These are phyloP conservation scores for Fimicolochytrium jonesii DNA, from an alignment of 192 early-diverging fungal species.

Conservation along the genomic window DNA sequence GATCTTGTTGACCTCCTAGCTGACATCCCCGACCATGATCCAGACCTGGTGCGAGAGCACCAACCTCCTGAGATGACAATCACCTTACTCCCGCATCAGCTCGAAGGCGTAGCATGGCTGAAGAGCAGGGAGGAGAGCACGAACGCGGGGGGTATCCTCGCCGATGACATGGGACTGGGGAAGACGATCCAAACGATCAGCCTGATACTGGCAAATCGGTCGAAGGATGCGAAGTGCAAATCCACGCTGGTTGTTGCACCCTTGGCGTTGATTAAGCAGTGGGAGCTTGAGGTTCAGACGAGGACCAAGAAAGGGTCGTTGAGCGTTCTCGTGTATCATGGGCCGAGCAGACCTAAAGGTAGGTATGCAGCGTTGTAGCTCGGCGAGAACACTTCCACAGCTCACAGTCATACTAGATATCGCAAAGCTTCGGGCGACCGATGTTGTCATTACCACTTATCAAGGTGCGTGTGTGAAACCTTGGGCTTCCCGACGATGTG, in stretches of 20 bases:
- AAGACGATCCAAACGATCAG: slow-evolving; percentile 73
- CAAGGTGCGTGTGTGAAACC: no score
- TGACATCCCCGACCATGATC: no score
- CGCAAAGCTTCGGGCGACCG: slow-evolving; percentile 46
- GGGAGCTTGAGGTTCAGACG: slow-evolving; percentile 61
- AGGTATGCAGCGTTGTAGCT: no score
- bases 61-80: slow-evolving; percentile 14
- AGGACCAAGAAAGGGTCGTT: slow-evolving; percentile 50
- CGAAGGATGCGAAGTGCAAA: slow-evolving; percentile 50
- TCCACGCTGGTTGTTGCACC: slow-evolving; percentile 69
- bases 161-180: slow-evolving; percentile 10
- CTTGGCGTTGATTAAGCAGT: slow-evolving; percentile 65
- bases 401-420: neutral
- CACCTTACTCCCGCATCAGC: slow-evolving; percentile 22
- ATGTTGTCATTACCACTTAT: slow-evolving; percentile 46
- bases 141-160: slow-evolving; percentile 34
- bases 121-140: slow-evolving; percentile 31
- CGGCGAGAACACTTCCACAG: no score
- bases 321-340: slow-evolving; percentile 64
- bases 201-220: slow-evolving; percentile 48
- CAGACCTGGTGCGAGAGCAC: no score
- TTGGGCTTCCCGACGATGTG: no score
- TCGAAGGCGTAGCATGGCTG: slow-evolving; percentile 42
- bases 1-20: no score
- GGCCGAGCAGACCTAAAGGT: slow-evolving; percentile 34